Percentiles rank a stretch among this genome's conserved stretches.
Evolutionary conservation across 75 land plant genomes (phyloP).

Genomic region (Picea glauca): DNA sequence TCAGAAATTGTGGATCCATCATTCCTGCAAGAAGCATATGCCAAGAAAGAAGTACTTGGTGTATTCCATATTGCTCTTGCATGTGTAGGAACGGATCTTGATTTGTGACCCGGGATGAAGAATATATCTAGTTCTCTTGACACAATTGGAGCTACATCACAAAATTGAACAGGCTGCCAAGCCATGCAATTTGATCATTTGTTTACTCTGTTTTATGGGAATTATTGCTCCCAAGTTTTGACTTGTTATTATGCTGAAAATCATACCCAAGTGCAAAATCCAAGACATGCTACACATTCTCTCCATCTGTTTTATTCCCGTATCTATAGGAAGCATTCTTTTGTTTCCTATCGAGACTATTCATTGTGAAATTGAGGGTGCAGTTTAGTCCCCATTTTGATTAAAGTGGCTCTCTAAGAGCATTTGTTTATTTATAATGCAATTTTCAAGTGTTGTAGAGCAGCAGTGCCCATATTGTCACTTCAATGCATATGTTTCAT

Average conservation of each 20-base stretch:
- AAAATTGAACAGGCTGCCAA: slow-evolving; percentile 7
- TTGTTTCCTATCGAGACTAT: not conserved
- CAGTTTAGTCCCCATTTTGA: slow-evolving; percentile 1
- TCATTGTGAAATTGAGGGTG: slow-evolving; percentile 2
- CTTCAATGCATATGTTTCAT: not conserved
- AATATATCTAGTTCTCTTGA: slow-evolving; percentile 56
- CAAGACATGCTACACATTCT: not conserved
- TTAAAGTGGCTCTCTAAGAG: slow-evolving; percentile 1
- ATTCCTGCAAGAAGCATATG: slow-evolving; percentile 52
- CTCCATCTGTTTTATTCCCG: not conserved
- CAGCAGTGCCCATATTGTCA: not conserved
- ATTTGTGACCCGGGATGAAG: slow-evolving; percentile 73
- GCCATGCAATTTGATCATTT: not conserved
- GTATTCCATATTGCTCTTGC: slow-evolving; percentile 67
- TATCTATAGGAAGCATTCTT: not conserved
- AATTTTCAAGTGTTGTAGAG: not conserved
- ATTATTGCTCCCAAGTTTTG: slow-evolving; percentile 2
- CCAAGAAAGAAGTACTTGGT: slow-evolving; percentile 62
- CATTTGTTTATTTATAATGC: not conserved
- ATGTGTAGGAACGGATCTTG: slow-evolving; percentile 65
- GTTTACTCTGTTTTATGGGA: not conserved
- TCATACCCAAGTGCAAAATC: slow-evolving; percentile 5
- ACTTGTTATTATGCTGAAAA: not conserved
- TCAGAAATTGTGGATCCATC: slow-evolving; percentile 71
- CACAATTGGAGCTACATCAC: slow-evolving; percentile 19